These are phyloP conservation scores for Solanum chilense DNA, from an alignment of 257 asterid genomes.

Conservation along the genomic window DNA sequence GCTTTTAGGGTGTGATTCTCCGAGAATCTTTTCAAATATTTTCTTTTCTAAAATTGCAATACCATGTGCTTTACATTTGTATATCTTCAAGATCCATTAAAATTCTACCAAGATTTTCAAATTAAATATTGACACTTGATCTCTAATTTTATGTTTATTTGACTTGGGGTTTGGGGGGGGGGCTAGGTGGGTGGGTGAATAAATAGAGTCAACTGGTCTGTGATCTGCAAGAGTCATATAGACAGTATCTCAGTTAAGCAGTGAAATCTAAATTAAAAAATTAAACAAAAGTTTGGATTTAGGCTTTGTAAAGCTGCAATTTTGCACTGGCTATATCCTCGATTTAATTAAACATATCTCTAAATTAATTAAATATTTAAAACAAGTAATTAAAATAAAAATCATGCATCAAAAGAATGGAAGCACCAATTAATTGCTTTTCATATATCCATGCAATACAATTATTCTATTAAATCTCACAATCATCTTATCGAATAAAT, in stretches of 20 bases:
- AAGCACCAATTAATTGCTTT: not conserved
- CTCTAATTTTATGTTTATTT: not conserved
- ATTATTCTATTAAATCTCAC: not conserved
- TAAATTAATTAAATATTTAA: not conserved
- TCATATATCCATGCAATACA: not conserved
- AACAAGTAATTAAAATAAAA: not conserved
- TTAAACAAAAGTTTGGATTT: not conserved
- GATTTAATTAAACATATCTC: not conserved
- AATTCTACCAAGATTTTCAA: not conserved
- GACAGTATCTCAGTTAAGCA: not conserved
- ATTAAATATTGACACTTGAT: not conserved
- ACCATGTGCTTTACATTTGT: not conserved
- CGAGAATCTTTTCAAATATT: not conserved
- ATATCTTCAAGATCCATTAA: not conserved
- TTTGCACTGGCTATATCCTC: not conserved
- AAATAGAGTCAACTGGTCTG: not conserved
- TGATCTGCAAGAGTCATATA: not conserved
- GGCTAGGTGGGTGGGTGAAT: not conserved
- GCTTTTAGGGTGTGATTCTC: not conserved
- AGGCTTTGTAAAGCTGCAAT: not conserved
- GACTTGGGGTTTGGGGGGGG: not conserved
- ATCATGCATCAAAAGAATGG: not conserved
- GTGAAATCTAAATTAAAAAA: not conserved
- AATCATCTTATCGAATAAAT: not conserved
- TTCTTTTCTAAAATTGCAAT: not conserved